Evolutionary conservation across 2,329 filamentous ascomycete species (phyloP).

Genomic region (Periconia macrospinosa): DNA sequence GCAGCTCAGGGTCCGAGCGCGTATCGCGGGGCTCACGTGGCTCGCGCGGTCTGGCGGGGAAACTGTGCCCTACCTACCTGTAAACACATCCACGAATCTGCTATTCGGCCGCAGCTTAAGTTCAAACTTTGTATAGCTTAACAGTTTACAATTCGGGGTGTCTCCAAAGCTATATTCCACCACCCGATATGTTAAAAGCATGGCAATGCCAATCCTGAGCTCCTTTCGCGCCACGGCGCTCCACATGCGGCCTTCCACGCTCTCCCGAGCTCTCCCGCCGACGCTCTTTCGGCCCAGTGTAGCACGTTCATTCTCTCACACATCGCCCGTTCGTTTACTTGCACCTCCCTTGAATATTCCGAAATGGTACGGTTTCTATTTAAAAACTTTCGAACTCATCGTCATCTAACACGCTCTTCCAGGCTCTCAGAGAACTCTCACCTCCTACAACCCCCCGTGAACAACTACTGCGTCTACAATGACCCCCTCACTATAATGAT

Average conservation of each 20-base stretch:
- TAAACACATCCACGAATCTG: background rate
- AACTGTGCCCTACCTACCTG: too few relatives aligned
- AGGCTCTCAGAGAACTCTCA: constrained; percentile 93
- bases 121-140: too few relatives aligned
- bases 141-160: too few relatives aligned
- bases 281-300: constrained; percentile 6
- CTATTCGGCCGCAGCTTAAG: background rate
- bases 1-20: constrained; percentile 8
- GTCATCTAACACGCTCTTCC: background rate
- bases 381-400: background rate
- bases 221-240: constrained; percentile 17
- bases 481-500: constrained; percentile 85
- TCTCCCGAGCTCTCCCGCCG: constrained; percentile 8
- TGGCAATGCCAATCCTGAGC: constrained; percentile 15
- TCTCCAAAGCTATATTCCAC: constrained; percentile 1
- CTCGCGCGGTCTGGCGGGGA: constrained; percentile 6
- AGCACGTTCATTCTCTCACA: constrained; percentile 31
- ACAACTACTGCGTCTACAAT: constrained; percentile 97
- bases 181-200: constrained; percentile 6
- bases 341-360: constrained; percentile 43
- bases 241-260: constrained; percentile 15
- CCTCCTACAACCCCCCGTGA: constrained; percentile 88
- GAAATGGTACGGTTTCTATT: constrained; percentile 40
- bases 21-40: constrained; percentile 16
- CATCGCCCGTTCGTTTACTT: constrained; percentile 22